Evolutionary conservation across 495 filamentous ascomycete genomes (phyloP).

Genomic region (Podospora appendiculata): DNA sequence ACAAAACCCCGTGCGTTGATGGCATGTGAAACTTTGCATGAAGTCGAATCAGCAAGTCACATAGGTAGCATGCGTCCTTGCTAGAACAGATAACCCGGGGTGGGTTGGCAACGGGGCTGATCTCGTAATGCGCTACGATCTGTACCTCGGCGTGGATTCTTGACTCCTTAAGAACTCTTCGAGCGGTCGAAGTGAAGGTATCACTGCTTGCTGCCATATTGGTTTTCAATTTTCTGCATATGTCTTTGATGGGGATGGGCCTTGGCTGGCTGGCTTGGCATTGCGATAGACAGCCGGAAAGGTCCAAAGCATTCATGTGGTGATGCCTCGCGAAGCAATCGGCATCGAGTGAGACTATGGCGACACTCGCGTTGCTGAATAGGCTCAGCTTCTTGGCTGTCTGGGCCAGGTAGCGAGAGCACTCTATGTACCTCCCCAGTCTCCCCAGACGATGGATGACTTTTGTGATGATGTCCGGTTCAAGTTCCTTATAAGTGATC

Average conservation of each 20-base stretch:
- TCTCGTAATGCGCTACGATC: conserved; percentile 35
- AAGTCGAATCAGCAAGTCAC: conserved; percentile 34
- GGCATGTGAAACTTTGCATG: conserved; percentile 34
- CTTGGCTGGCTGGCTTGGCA: neutral
- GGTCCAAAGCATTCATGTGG: neutral
- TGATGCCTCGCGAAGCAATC: conserved; percentile 14
- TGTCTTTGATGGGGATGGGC: neutral
- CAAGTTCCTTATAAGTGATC: conserved; percentile 1
- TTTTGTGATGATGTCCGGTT: conserved; percentile 1
- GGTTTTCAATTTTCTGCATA: neutral
- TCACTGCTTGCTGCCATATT: neutral
- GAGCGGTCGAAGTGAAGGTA: neutral
- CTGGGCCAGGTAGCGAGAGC: conserved; percentile 20
- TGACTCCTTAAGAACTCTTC: conserved; percentile 12
- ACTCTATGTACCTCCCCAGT: conserved; percentile 28
- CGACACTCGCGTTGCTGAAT: conserved; percentile 16
- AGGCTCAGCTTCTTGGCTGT: conserved; percentile 19
- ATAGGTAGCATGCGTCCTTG: conserved; percentile 45
- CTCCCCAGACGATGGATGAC: conserved; percentile 24
- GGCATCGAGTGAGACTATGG: conserved; percentile 14
- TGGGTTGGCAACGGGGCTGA: conserved; percentile 6
- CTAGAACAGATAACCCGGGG: conserved; percentile 42
- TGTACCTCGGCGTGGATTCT: conserved; percentile 46
- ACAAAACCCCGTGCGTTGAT: conserved; percentile 33
- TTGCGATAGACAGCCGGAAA: conserved; percentile 1